Evolutionary conservation across 129 eudicot genomes (phyloP), one percentile per base, ranked within the genome.

Genomic region (Oenanthe sinensis): DNA sequence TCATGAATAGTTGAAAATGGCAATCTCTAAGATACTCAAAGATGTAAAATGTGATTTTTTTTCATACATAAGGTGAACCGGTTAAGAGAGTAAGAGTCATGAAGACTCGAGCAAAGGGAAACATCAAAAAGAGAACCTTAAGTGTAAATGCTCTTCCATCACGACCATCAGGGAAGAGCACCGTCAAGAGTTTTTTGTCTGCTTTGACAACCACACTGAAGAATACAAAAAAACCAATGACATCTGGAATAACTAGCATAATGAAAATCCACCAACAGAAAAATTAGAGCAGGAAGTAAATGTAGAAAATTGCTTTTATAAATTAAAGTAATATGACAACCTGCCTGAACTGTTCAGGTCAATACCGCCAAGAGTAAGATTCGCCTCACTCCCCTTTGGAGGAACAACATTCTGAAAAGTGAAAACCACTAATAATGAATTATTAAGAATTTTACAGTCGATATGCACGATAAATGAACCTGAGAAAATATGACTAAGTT

Each of bases 271-370:
- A 14, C 40, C 33, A 50, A 79, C 14, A 43, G 80, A 33, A 6
- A 8, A 24, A 45, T 37, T 19, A 15, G 74, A 72, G 6, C 22
- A 80, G 75, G 55, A 33, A 20, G 45, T 40, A 77, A 80, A 77
- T 26, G 47, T 22, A 46, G 54, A 37, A 52, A 71, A 77, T 72
- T 50, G 55, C 8, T 45, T 10, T 10, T 46, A 19, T 0, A 8
- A 24, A 46, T 14, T 15, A 74, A 74, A 75, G 78, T 82, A 77
- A 81, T 73, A 90, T 71, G 87, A 93, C 86, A 83, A 91, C 98
- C 98, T 95, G 92, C 97, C 98, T 88, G 98, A 95, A 87, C 96
- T 91, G 96, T 91, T 91, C 65, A 95, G 96, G 84, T 95, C 98
- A 80, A 95, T 95, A 81, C 98, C 98, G 83, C 98, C 98, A 71